phyloP scores from a whole-genome alignment of 2,329 filamentous ascomycete genomes.

The Microdochium paspali region DNA sequence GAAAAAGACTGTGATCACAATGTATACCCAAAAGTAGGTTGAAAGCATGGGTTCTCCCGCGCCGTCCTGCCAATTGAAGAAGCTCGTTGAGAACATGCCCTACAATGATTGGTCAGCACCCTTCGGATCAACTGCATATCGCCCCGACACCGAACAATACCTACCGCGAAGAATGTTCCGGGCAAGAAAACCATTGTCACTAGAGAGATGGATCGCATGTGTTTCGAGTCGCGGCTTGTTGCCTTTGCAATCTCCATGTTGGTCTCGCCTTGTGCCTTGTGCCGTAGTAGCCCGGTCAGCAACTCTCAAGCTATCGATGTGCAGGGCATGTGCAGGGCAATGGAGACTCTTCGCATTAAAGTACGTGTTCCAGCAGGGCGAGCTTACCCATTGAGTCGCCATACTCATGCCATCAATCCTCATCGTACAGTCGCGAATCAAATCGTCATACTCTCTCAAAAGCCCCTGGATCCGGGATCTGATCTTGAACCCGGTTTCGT shows the following conservation, averaged over 20 bases:
- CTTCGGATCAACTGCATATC: too few species aligned
- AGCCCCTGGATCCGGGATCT: conserved; percentile 10
- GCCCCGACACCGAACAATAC: too few species aligned
- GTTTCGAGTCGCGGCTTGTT: conserved; percentile 14
- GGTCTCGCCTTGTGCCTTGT: conserved; percentile 15
- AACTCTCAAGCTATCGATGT: too few species aligned
- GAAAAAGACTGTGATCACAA: conserved; percentile 3
- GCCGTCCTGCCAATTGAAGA: conserved; percentile 12
- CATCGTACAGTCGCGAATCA: conserved; percentile 21
- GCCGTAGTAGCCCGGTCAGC: not conserved
- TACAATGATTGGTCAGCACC: too few species aligned
- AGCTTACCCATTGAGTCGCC: conserved; percentile 23
- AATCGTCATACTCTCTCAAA: conserved; percentile 19
- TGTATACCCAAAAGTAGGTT: conserved; percentile 12
- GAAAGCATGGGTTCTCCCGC: conserved; percentile 6
- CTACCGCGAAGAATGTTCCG: conserved; percentile 18
- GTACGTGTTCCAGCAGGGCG: too few species aligned
- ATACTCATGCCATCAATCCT: conserved; percentile 23
- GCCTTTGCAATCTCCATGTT: conserved; percentile 18
- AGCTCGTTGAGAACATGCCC: conserved; percentile 15
- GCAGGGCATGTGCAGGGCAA: too few species aligned
- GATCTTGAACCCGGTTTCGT: conserved; percentile 6
- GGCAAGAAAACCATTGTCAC: conserved; percentile 22
- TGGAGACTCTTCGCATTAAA: too few species aligned
- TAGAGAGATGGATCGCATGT: conserved; percentile 18